Percentiles rank a stretch among this genome's conserved stretches.
phyloP scores from a whole-genome alignment of 495 filamentous ascomycete species.

The Lasiosphaeris hirsuta region DNA sequence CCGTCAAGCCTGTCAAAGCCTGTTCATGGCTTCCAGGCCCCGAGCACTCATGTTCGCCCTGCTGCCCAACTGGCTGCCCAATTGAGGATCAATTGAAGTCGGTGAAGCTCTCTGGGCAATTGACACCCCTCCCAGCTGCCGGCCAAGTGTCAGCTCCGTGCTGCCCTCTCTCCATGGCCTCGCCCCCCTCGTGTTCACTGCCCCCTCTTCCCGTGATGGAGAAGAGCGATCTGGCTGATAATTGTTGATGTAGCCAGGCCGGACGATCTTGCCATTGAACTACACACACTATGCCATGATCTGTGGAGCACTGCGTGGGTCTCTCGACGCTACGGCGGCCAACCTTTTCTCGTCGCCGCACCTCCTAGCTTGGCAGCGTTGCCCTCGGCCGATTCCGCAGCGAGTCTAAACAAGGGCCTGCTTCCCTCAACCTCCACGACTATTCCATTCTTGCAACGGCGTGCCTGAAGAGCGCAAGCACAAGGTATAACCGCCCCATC shows the following conservation, averaged over 20 bases:
- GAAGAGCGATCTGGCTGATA: not conserved
- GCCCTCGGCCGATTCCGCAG: no score
- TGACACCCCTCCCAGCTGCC: constrained; percentile 6
- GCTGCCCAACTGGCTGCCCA: constrained; percentile 32
- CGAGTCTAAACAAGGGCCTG: no score
- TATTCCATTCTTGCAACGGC: no score
- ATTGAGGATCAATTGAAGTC: constrained; percentile 29
- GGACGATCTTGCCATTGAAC: not conserved
- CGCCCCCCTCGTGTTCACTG: not conserved
- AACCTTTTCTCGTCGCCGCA: no score
- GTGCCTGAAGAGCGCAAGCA: no score
- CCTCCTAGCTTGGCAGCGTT: no score
- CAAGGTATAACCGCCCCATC: no score
- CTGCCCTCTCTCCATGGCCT: not conserved
- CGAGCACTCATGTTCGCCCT: constrained; percentile 3
- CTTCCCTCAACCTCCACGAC: no score
- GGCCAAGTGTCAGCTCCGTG: not conserved
- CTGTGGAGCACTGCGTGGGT: not conserved
- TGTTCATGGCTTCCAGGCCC: not conserved
- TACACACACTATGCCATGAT: not conserved
- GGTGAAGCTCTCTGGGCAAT: not conserved
- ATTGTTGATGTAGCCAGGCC: not conserved
- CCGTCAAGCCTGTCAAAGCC: not conserved
- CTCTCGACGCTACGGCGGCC: no score
- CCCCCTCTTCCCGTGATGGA: not conserved